phyloP scores from a whole-genome alignment of 2,329 filamentous ascomycete genomes.

The Lizonia empirigonia region DNA sequence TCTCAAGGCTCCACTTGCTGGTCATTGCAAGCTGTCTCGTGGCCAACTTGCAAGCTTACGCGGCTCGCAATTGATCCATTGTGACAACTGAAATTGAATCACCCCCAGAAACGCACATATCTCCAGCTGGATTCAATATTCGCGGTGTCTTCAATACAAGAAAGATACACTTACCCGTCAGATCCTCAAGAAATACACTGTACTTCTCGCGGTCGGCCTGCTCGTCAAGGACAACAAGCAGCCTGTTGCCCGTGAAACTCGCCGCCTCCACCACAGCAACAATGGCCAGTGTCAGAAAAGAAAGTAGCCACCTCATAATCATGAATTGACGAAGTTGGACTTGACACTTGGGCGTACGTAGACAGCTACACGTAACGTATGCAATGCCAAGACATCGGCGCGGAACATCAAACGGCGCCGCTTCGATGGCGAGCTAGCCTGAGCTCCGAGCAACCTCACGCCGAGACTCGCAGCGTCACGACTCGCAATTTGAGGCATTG shows the following conservation, averaged over 20 bases:
- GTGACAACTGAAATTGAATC: background rate
- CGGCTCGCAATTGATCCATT: conserved; percentile 3
- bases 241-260: conserved; percentile 77
- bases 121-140: background rate
- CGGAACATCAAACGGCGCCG: conserved; percentile 14
- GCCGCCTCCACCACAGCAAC: conserved; percentile 72
- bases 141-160: background rate
- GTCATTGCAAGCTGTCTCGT: conserved; percentile 3
- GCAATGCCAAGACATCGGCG: conserved; percentile 41
- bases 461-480: conserved; percentile 13
- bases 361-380: conserved; percentile 47
- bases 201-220: conserved; percentile 80
- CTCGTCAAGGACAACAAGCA: conserved; percentile 88
- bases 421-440: background rate
- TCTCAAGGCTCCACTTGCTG: conserved; percentile 1
- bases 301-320: conserved; percentile 77
- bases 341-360: conserved; percentile 21
- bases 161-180: conserved; percentile 63
- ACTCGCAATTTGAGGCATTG: conserved; percentile 27
- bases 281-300: conserved; percentile 70
- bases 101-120: background rate
- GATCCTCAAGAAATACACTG: conserved; percentile 76
- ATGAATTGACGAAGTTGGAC: conserved; percentile 26
- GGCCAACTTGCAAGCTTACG: conserved; percentile 21
- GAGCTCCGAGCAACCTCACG: conserved; percentile 15